These are phyloP conservation scores for Zygoascus ofunaensis DNA, from an alignment of 805 yeast genomes.

Conservation along the genomic window DNA sequence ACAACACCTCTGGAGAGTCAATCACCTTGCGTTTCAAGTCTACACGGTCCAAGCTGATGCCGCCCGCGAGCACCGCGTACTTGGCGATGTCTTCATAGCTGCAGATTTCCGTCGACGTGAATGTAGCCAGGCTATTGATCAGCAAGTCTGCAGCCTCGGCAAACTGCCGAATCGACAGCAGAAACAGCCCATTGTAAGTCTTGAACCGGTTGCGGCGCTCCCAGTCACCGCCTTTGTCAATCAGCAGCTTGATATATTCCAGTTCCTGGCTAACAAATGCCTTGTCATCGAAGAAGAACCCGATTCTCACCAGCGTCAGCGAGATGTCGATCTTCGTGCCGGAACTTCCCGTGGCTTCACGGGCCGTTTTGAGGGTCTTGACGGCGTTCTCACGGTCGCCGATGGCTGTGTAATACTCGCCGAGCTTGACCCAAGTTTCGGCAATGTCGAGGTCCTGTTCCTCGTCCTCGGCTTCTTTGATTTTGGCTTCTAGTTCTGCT, in stretches of 20 bases:
- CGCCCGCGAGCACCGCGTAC: conserved; percentile 83
- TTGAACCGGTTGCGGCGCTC: conserved; percentile 93
- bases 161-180: conserved; percentile 78
- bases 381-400: conserved; percentile 72
- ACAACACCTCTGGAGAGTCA: conserved; percentile 87
- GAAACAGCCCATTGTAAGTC: conserved; percentile 79
- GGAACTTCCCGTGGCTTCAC: conserved; percentile 70
- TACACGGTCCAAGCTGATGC: conserved; percentile 69
- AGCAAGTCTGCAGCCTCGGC: conserved; percentile 74
- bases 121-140: conserved; percentile 88
- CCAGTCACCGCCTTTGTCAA: conserved; percentile 99
- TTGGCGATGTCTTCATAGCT: conserved; percentile 84
- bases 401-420: conserved; percentile 78
- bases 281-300: conserved; percentile 81
- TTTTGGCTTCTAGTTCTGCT: conserved; percentile 35
- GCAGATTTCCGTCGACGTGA: conserved; percentile 84
- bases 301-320: conserved; percentile 75
- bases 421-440: conserved; percentile 67
- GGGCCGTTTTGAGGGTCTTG: conserved; percentile 57
- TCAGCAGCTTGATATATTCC: conserved; percentile 60
- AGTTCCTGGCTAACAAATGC: conserved; percentile 58
- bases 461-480: conserved; percentile 49
- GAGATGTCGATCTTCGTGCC: conserved; percentile 85
- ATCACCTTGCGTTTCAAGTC: conserved; percentile 76
- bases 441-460: conserved; percentile 84